Evolutionary conservation across 257 asterid species (phyloP).

Genomic region (Scutellaria galericulata): DNA sequence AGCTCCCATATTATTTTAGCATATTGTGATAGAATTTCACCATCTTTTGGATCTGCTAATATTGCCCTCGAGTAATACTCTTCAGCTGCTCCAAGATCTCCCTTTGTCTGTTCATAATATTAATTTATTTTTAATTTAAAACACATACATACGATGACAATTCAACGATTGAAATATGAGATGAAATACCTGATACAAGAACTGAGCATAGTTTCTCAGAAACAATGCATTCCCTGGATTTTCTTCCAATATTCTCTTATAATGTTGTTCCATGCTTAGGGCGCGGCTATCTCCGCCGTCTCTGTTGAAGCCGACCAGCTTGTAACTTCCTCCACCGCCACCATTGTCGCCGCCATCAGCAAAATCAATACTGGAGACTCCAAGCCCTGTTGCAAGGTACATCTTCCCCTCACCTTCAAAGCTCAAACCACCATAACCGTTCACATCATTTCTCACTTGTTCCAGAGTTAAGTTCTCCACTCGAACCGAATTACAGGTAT

Average conservation of each 20-base stretch:
- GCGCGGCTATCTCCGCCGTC: slow-evolving; percentile 59
- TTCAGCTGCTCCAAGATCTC: slow-evolving; percentile 68
- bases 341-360: slow-evolving; percentile 46
- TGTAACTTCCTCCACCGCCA: slow-evolving; percentile 53
- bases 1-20: slow-evolving; percentile 80
- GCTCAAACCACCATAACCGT: slow-evolving; percentile 34
- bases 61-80: slow-evolving; percentile 83
- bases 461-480: slow-evolving; percentile 35
- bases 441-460: slow-evolving; percentile 27
- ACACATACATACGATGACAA: neutral
- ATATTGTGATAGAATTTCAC: slow-evolving; percentile 73
- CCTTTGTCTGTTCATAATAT: slow-evolving; percentile 50
- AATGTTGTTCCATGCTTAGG: slow-evolving; percentile 61
- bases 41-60: slow-evolving; percentile 79
- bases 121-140: too few relatives aligned
- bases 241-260: slow-evolving; percentile 64
- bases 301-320: slow-evolving; percentile 53
- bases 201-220: slow-evolving; percentile 86
- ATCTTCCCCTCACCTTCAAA: slow-evolving; percentile 57
- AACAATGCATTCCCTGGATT: slow-evolving; percentile 70
- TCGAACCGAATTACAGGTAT: slow-evolving; percentile 6
- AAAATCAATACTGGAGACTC: slow-evolving; percentile 43
- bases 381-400: slow-evolving; percentile 77
- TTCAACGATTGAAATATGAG: neutral
- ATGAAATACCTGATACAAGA: slow-evolving; percentile 61